A percentile compares a stretch with the other conserved stretches of the same genome.
phyloP scores from a whole-genome alignment of 1,284 basidiomycete species.

The Blastosporella zonata region DNA sequence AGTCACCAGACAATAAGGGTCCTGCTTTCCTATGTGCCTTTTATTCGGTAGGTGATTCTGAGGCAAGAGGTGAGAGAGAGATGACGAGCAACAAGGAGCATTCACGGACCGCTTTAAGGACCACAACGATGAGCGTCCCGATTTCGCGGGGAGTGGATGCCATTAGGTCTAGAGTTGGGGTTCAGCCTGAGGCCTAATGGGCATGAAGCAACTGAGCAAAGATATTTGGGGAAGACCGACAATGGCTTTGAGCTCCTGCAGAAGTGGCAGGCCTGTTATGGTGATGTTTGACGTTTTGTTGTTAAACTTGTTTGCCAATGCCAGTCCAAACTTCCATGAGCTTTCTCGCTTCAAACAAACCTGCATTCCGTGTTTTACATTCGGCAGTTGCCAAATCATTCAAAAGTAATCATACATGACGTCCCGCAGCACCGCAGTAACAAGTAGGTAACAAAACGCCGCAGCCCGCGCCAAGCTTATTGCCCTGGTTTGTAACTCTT shows the following conservation, averaged over 20 bases:
- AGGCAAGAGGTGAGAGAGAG: conserved; percentile 13
- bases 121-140: conserved; percentile 93
- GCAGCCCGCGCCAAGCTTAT: conserved; percentile 10
- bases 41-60: conserved; percentile 94
- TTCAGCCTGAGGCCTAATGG: conserved; percentile 15
- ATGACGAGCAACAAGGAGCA: conserved; percentile 20
- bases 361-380: background rate
- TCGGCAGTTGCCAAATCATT: background rate
- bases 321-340: too few species aligned
- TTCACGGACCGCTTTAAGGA: conserved; percentile 87
- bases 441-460: background rate
- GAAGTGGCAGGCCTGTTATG: conserved; percentile 5
- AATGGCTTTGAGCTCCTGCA: conserved; percentile 3
- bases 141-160: conserved; percentile 67
- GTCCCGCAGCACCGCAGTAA: conserved; percentile 7
- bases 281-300: background rate
- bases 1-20: conserved; percentile 86
- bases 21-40: conserved; percentile 94
- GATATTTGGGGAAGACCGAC: conserved; percentile 9
- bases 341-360: background rate
- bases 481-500: conserved; percentile 52
- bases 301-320: background rate
- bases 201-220: conserved; percentile 15
- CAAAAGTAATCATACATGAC: background rate
- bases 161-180: conserved; percentile 36